Evolutionary conservation across 441 rosid genomes (phyloP).

Genomic region (Croton laevigatus): DNA sequence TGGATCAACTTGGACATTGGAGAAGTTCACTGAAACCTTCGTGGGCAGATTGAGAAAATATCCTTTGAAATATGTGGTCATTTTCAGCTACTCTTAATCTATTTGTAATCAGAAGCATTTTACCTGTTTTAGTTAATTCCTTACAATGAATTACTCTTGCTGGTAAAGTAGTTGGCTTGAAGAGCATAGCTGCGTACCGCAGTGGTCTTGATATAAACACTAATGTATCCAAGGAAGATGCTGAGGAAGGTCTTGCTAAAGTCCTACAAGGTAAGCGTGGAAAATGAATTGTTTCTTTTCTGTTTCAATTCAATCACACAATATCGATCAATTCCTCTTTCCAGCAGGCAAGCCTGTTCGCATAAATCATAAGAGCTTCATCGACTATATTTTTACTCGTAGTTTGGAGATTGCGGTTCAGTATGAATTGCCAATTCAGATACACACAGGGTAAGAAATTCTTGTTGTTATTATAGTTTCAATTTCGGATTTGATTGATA

Average conservation of each 20-base stretch:
- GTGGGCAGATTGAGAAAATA: constrained; percentile 64
- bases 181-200: constrained; percentile 93
- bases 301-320: constrained; percentile 4
- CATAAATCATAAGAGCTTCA: constrained; percentile 63
- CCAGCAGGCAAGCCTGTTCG: constrained; percentile 73
- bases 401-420: constrained; percentile 63
- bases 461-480: constrained; percentile 14
- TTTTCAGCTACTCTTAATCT: constrained; percentile 12
- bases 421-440: constrained; percentile 81
- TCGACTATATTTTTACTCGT: constrained; percentile 63
- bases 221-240: constrained; percentile 50
- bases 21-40: constrained; percentile 54
- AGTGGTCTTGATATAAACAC: constrained; percentile 81
- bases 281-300: constrained; percentile 20
- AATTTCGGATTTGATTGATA: constrained; percentile 13
- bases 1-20: constrained; percentile 65
- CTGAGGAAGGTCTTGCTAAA: constrained; percentile 71
- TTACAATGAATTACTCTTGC: constrained; percentile 57
- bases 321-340: constrained; percentile 29
- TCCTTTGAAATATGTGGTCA: constrained; percentile 48
- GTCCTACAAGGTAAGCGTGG: constrained; percentile 52
- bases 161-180: constrained; percentile 61
- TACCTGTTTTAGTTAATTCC: constrained; percentile 34
- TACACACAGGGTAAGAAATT: constrained; percentile 86
- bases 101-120: background rate